A percentile compares a stretch with the other conserved stretches of the same genome.
Evolutionary conservation across 495 filamentous ascomycete genomes (phyloP).

Genomic region (Thozetella sp.): DNA sequence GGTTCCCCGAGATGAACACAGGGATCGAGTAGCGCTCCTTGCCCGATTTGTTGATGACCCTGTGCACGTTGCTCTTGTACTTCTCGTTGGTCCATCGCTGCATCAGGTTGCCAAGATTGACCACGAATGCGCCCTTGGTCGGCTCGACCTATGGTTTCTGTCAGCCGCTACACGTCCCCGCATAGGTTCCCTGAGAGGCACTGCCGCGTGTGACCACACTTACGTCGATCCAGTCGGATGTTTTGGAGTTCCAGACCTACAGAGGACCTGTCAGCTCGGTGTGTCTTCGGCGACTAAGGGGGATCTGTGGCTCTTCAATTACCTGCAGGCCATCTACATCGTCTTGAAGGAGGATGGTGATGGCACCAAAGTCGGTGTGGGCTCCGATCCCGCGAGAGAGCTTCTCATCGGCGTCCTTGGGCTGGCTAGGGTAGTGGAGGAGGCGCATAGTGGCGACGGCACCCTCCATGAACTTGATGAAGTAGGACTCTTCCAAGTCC

Average conservation of each 20-base stretch:
- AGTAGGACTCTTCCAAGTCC: neutral
- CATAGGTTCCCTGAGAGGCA: neutral
- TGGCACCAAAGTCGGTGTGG: conserved; percentile 35
- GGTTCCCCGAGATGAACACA: neutral
- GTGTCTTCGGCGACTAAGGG: neutral
- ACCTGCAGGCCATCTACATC: conserved; percentile 33
- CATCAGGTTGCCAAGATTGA: conserved; percentile 48
- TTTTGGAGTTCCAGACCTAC: conserved; percentile 40
- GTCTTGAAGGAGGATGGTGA: conserved; percentile 45
- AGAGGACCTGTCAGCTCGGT: neutral
- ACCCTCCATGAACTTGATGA: neutral
- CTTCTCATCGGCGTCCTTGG: conserved; percentile 32
- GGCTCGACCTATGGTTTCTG: neutral
- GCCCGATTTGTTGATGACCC: conserved; percentile 33
- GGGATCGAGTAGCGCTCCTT: conserved; percentile 23
- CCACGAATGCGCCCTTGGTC: conserved; percentile 35
- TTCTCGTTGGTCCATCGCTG: conserved; percentile 30
- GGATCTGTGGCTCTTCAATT: neutral
- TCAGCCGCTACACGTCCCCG: no score
- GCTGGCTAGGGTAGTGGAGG: conserved; percentile 42
- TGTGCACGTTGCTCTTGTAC: conserved; percentile 38
- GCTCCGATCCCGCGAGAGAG: conserved; percentile 31
- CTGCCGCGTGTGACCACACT: conserved; percentile 15
- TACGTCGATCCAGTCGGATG: conserved; percentile 36
- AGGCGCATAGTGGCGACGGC: conserved; percentile 39